Evolutionary conservation across 208 protist species (phyloP).

Genomic region (Phytomonas serpens): DNA sequence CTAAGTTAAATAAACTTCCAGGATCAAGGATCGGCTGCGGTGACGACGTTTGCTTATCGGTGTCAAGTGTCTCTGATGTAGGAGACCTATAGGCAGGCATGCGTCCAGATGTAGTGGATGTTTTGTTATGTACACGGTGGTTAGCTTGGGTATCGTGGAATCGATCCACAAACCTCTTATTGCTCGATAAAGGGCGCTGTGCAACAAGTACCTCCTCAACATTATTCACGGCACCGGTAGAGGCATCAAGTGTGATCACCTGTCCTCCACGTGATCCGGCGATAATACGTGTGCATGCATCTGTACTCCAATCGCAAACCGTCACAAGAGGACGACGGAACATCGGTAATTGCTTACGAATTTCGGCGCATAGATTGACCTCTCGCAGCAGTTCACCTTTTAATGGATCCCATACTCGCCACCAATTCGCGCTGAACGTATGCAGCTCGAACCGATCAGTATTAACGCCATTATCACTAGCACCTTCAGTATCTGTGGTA

Average conservation of each 20-base stretch:
- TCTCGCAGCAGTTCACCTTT: constrained; percentile 32
- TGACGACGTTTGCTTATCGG: constrained; percentile 14
- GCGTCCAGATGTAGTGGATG: background rate
- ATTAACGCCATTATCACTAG: constrained; percentile 34
- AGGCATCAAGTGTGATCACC: constrained; percentile 55
- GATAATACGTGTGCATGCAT: constrained; percentile 36
- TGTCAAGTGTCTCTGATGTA: constrained; percentile 10
- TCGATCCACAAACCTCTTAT: background rate
- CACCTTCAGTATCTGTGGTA: background rate
- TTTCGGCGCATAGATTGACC: constrained; percentile 27
- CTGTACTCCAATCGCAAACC: constrained; percentile 57
- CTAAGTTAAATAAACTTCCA: background rate
- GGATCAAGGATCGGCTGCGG: background rate
- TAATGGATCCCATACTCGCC: constrained; percentile 48
- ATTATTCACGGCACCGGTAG: constrained; percentile 32
- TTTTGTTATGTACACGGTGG: constrained; percentile 3
- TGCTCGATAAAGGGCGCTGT: background rate
- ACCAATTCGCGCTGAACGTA: constrained; percentile 57
- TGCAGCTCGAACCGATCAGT: constrained; percentile 29
- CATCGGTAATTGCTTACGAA: constrained; percentile 40
- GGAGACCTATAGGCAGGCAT: background rate
- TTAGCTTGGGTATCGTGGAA: background rate
- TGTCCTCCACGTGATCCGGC: constrained; percentile 53
- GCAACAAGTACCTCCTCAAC: constrained; percentile 28
- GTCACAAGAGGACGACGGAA: constrained; percentile 28